Conservation (phyloP, 106 monocot genomes). For the Allium cepa region DNA sequence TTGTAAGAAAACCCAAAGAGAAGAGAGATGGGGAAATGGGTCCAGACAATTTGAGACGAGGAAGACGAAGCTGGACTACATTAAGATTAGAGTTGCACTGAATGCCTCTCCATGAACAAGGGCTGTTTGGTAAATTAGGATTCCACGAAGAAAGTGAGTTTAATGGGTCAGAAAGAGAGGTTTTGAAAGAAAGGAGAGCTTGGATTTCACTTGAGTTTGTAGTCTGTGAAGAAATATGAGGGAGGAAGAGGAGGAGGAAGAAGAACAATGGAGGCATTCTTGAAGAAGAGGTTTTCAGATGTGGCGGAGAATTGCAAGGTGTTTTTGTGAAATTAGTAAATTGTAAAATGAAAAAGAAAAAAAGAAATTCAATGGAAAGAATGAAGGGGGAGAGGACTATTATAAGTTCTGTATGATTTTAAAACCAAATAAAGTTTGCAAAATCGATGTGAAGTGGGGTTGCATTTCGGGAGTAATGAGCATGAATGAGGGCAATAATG, state of each 20-base stretch:
- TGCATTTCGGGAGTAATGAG: too few relatives aligned
- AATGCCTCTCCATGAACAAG: slow-evolving; percentile 74
- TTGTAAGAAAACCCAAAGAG: slow-evolving; percentile 32
- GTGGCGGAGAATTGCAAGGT: too few relatives aligned
- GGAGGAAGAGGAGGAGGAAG: slow-evolving; percentile 6
- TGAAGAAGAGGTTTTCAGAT: too few relatives aligned
- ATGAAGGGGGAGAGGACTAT: too few relatives aligned
- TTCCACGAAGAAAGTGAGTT: slow-evolving; percentile 57
- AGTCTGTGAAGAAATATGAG: neutral
- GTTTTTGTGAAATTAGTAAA: too few relatives aligned
- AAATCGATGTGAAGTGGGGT: too few relatives aligned
- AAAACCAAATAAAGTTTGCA: too few relatives aligned
- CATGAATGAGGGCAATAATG: too few relatives aligned
- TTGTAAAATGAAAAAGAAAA: too few relatives aligned
- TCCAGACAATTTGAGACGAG: slow-evolving; percentile 57
- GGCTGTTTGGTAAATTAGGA: slow-evolving; percentile 27
- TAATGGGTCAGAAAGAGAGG: slow-evolving; percentile 43
- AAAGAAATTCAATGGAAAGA: too few relatives aligned
- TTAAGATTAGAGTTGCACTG: slow-evolving; percentile 12
- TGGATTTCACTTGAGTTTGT: slow-evolving; percentile 26
- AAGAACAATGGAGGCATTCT: neutral
- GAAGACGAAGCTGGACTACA: slow-evolving; percentile 37
- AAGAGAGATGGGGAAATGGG: slow-evolving; percentile 31
- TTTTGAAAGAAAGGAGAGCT: slow-evolving; percentile 38
- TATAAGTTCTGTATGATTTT: too few relatives aligned